Base-by-base conservation (phyloP, 2,329 filamentous ascomycete genomes). In the Xylaria sp. region DNA sequence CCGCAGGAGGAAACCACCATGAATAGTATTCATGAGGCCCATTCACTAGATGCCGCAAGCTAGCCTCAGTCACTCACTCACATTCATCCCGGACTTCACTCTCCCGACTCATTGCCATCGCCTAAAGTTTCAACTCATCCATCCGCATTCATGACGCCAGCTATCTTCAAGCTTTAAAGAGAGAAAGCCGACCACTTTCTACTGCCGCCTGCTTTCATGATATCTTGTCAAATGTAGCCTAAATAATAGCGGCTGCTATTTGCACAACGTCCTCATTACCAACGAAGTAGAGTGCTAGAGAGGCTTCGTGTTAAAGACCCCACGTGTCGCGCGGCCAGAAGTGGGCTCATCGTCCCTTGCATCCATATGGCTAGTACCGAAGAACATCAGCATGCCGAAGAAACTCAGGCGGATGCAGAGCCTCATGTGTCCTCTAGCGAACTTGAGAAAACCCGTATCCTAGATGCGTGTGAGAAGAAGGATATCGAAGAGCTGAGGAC, bases 401-500 rank as follows among this genome's bases (percentile, higher is more conserved):
- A 71, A 72, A 71, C 60, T 63, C 63, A 68, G 42, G 47, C 58
- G 3, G 54, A 54, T 40, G 63, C 32, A 50, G 70, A 68, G 50
- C 44, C 64, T 44, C 60, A 68, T 58, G 57, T 47, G 42, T 25
- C 69, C 13, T 58, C 64, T 51, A 59, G 58, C 61, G 60, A 55
- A n/a, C 25, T 18, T n/a, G 55, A 67, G 59, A 84, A 88, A 75
- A 78, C 79, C 69, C 76, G 83, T 57, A 90, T 91, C 57, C 79
- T 86, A 23, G 82, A 85, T 53, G 91, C 91, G 35, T 93, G 91
- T 81, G 82, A 81, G 70, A 81, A 81, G 75, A 83, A 80, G 60
- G 86, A 93, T 76, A 79, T 91, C 42, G 79, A 84, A 42, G 80
- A 81, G 51, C 83, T 94, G 64, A 83, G 86, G 69, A 75, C 76